A percentile compares a stretch with the other conserved stretches of the same genome.
These are phyloP conservation scores for Penicillium pulvis DNA, from an alignment of 495 filamentous ascomycete species.

Conservation along the genomic window DNA sequence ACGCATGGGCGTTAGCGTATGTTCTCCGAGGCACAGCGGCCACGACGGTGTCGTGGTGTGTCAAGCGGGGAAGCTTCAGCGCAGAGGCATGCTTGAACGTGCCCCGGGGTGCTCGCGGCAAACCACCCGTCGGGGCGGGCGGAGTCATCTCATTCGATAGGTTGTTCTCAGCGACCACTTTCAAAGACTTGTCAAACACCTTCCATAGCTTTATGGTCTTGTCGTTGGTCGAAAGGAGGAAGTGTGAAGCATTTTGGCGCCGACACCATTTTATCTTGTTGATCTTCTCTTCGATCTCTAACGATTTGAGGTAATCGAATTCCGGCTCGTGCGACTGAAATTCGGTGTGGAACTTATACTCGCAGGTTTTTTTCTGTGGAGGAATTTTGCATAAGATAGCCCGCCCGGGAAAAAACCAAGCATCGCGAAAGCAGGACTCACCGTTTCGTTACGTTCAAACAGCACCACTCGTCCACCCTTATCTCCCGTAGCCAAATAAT, in stretches of 20 bases:
- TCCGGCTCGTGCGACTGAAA: constrained; percentile 99
- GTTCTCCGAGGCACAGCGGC: constrained; percentile 93
- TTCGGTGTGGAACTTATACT: constrained; percentile 99
- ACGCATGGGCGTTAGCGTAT: constrained; percentile 97
- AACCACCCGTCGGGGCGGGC: constrained; percentile 67
- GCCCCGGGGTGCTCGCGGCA: constrained; percentile 66
- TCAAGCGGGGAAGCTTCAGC: constrained; percentile 90
- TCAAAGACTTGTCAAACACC: constrained; percentile 98
- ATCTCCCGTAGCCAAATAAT: constrained; percentile 96
- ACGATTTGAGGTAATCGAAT: constrained; percentile 98
- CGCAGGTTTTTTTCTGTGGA: constrained; percentile 97
- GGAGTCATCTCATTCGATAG: constrained; percentile 92
- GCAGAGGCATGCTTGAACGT: constrained; percentile 80
- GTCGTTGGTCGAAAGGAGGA: constrained; percentile 97
- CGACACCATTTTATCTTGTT: constrained; percentile 99
- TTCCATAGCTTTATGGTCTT: constrained; percentile 99
- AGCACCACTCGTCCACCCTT: constrained; percentile 96
- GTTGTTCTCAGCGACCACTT: constrained; percentile 99
- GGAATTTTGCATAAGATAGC: background rate
- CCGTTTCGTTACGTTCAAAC: constrained; percentile 97
- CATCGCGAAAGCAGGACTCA: constrained; percentile 34
- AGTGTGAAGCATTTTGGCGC: constrained; percentile 96
- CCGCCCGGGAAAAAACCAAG: background rate
- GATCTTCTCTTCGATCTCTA: constrained; percentile 99
- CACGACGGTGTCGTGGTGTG: constrained; percentile 97